These are phyloP conservation scores for Cutaneotrichosporon daszewskae DNA, from an alignment of 1,284 basidiomycete species.

Conservation along the genomic window DNA sequence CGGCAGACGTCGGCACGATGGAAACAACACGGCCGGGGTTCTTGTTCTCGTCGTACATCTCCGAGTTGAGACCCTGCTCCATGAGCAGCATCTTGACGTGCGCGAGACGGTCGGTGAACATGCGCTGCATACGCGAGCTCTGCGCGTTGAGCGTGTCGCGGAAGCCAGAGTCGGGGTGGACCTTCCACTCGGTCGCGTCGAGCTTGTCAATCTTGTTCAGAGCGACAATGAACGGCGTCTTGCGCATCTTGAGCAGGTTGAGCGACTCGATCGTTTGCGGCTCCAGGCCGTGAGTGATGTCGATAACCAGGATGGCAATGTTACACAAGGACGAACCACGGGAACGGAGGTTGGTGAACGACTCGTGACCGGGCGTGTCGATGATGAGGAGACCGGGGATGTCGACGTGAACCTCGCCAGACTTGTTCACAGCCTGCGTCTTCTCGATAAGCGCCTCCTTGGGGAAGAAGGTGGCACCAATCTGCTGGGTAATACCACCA, in stretches of 20 bases:
- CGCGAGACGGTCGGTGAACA: conserved; percentile 84
- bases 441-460: conserved; percentile 92
- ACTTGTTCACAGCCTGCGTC: conserved; percentile 84
- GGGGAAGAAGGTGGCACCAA: conserved; percentile 99
- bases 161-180: conserved; percentile 88
- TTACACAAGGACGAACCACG: conserved; percentile 98
- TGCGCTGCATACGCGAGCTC: conserved; percentile 70
- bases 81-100: conserved; percentile 90
- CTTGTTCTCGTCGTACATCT: conserved; percentile 97
- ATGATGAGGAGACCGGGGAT: conserved; percentile 95
- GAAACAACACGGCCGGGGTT: conserved; percentile 91
- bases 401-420: conserved; percentile 84
- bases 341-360: conserved; percentile 93
- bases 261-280: conserved; percentile 96
- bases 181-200: conserved; percentile 70
- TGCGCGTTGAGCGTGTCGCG: conserved; percentile 87
- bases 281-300: conserved; percentile 99
- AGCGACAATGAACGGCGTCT: conserved; percentile 98
- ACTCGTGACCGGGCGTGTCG: conserved; percentile 99
- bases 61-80: conserved; percentile 93
- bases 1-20: conserved; percentile 93
- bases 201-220: conserved; percentile 67
- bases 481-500: conserved; percentile 99
- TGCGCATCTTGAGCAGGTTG: conserved; percentile 83
- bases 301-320: conserved; percentile 97